Base-by-base conservation (phyloP, 2,329 filamentous ascomycete genomes). In the Ascocoryne sarcoides region DNA sequence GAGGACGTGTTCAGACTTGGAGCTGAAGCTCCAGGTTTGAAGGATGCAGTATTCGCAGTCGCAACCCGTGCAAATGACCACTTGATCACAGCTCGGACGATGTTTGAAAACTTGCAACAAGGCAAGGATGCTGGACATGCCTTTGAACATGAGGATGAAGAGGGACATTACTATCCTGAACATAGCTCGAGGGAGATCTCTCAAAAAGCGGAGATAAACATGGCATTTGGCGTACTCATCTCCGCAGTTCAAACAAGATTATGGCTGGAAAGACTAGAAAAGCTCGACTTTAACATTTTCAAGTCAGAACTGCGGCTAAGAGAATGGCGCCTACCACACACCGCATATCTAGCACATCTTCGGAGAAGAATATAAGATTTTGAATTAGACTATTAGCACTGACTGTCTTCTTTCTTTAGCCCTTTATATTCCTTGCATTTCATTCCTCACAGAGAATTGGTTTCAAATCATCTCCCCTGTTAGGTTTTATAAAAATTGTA, bases 51-150 rank as follows among this genome's bases (percentile, higher is more conserved):
- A 1, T 98, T 96, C 62, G 74, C 78, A 3, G 86, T 98, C 10
- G 92, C 92, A 0, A 98, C 92, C 0, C 76, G 90, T 28, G 92
- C 92, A 5, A 93, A 93, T 57, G 92, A 98, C 60, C 92, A 98
- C 62, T 69, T 98, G 23, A 94, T 95, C 51, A 96, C 90, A 0
- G 90, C 84, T 2, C 72, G 88, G 44, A 86, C 95, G 60, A 95
- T 98, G 88, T 63, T 96, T 45, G 81, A 79, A 56, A 86, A 84
- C 54, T 65, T 95, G 15, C 76, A 76, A 39, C 79, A 77, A 3
- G 86, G 88, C 2, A 65, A 82, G 51, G 79, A 78, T 36, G 76
- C 85, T 0, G 86, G 82, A 0, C 90, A 95, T 59, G 86, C 85
- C 4, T 95, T 90, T 60, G 90, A 96, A 63, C 85, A 95, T 57